Conservation (phyloP, 1,284 basidiomycete species). For the Peniophora sp. region DNA sequence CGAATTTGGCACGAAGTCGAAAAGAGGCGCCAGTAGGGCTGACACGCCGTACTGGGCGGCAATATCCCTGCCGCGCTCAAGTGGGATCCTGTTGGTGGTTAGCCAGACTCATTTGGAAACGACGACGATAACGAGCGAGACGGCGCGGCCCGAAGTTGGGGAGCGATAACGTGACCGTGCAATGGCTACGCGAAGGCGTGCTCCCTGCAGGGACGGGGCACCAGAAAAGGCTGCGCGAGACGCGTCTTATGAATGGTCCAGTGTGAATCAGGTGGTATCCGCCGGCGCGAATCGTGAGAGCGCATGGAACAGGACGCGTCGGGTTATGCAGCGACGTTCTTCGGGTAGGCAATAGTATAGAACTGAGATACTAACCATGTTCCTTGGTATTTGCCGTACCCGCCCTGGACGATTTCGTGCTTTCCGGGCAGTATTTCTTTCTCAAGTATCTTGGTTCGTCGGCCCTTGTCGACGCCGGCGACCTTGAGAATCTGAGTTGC, state of each 20-base stretch:
- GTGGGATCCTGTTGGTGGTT: constrained; percentile 67
- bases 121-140: too few relatives aligned
- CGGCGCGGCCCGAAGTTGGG: too few relatives aligned
- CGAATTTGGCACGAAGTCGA: constrained; percentile 82
- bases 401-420: constrained; percentile 99
- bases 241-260: too few relatives aligned
- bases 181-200: too few relatives aligned
- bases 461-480: constrained; percentile 95
- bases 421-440: constrained; percentile 94
- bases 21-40: constrained; percentile 77
- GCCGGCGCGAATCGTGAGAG: too few relatives aligned
- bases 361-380: constrained; percentile 71
- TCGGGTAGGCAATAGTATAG: neutral
- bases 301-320: too few relatives aligned
- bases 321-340: too few relatives aligned
- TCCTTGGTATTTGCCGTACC: constrained; percentile 99
- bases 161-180: too few relatives aligned
- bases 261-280: too few relatives aligned
- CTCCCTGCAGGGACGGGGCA: too few relatives aligned
- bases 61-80: constrained; percentile 84
- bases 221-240: too few relatives aligned
- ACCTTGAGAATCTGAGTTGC: constrained; percentile 99
- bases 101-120: neutral
- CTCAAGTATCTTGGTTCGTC: constrained; percentile 95
- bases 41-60: constrained; percentile 88